These are phyloP conservation scores for Rhodotorula sp. DNA, from an alignment of 1,284 basidiomycete species.

Conservation along the genomic window DNA sequence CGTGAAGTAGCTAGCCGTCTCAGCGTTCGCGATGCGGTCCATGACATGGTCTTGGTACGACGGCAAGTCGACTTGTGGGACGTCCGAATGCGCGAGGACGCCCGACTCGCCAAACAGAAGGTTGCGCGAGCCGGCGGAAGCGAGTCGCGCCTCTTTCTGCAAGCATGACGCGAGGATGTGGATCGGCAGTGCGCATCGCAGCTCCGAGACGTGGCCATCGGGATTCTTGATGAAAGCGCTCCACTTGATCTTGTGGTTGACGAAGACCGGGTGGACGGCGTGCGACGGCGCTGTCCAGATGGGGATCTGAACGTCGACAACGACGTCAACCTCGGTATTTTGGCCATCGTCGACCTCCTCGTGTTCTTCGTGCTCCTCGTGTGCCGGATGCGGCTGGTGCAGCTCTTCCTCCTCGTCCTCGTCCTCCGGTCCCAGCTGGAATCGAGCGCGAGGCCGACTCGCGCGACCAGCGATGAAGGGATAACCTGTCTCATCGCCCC, in stretches of 20 bases:
- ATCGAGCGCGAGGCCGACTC: background rate
- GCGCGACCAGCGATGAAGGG: slow-evolving; percentile 1
- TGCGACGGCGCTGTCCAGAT: slow-evolving; percentile 39
- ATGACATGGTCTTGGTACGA: slow-evolving; percentile 83
- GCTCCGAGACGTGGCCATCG: slow-evolving; percentile 64
- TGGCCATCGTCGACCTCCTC: slow-evolving; percentile 34
- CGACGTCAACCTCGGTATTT: slow-evolving; percentile 42
- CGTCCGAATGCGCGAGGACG: slow-evolving; percentile 52
- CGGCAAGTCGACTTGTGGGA: slow-evolving; percentile 68
- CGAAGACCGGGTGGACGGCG: slow-evolving; percentile 34
- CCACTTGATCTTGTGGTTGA: slow-evolving; percentile 60
- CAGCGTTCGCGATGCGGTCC: slow-evolving; percentile 78
- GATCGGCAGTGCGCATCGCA: slow-evolving; percentile 84
- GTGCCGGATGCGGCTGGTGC: background rate
- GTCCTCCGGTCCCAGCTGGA: slow-evolving; percentile 23
- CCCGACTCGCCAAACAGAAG: slow-evolving; percentile 57
- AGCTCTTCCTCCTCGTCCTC: slow-evolving; percentile 24
- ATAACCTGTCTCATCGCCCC: slow-evolving; percentile 1
- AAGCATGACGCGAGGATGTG: slow-evolving; percentile 72
- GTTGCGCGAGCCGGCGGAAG: slow-evolving; percentile 69
- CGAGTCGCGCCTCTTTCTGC: slow-evolving; percentile 67
- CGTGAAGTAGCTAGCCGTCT: slow-evolving; percentile 54
- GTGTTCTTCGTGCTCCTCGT: slow-evolving; percentile 1
- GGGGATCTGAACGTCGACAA: slow-evolving; percentile 40
- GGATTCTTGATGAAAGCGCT: slow-evolving; percentile 63